These are phyloP conservation scores for Xylaria grammica DNA, from an alignment of 495 filamentous ascomycete genomes.

Conservation along the genomic window DNA sequence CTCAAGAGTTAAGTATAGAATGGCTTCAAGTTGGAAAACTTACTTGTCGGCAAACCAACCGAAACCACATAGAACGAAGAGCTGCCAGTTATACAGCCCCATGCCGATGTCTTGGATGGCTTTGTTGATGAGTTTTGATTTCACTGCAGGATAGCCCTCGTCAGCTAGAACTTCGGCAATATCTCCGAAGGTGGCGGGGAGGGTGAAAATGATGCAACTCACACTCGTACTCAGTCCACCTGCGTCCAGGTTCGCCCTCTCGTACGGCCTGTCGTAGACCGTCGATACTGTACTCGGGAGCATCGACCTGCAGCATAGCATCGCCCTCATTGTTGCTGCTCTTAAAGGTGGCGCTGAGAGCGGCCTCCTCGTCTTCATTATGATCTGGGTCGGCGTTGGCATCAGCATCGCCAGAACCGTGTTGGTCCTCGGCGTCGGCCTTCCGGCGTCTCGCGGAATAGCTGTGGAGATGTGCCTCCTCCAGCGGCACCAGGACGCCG, in stretches of 20 bases:
- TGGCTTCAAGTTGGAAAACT: slow-evolving; percentile 22
- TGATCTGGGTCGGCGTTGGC: slow-evolving; percentile 22
- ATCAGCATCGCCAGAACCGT: slow-evolving; percentile 28
- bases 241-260: slow-evolving; percentile 44
- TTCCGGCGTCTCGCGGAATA: slow-evolving; percentile 44
- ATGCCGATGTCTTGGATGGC: slow-evolving; percentile 87
- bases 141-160: slow-evolving; percentile 41
- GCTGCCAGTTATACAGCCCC: slow-evolving; percentile 84
- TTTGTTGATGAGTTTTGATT: slow-evolving; percentile 69
- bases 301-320: slow-evolving; percentile 49
- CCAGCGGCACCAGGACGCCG: slow-evolving; percentile 52
- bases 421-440: slow-evolving; percentile 40
- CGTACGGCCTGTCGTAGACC: slow-evolving; percentile 53
- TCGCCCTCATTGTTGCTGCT: slow-evolving; percentile 42
- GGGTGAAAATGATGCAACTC: slow-evolving; percentile 27
- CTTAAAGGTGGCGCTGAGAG: slow-evolving; percentile 34
- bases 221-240: slow-evolving; percentile 58
- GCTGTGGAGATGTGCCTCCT: slow-evolving; percentile 55
- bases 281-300: slow-evolving; percentile 56
- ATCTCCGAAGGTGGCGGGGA: not conserved
- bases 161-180: slow-evolving; percentile 24
- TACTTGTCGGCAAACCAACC: slow-evolving; percentile 70
- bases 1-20: not conserved
- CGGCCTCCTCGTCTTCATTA: slow-evolving; percentile 30
- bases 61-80: slow-evolving; percentile 83